Base-by-base conservation (phyloP, 495 filamentous ascomycete genomes). In the Jackrogersella minutella region DNA sequence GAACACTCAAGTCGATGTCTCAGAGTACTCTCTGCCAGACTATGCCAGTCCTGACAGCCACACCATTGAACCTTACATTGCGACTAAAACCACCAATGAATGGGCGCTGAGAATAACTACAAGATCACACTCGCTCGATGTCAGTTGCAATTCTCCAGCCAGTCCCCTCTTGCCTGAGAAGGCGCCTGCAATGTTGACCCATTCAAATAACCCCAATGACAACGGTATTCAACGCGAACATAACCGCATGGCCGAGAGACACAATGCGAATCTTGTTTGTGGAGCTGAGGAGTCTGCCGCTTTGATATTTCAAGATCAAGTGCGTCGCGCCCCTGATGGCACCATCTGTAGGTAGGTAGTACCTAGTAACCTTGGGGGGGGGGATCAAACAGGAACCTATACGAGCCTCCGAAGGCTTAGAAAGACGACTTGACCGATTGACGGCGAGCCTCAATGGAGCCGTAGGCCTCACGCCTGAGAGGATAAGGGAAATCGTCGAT, bases 391-490 rank as follows among this genome's bases (percentile, higher is more conserved):
- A n/a, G 24, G 44, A 33, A 31, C 13, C 5, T 6, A 30, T 21
- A 36, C 16, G 44, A 11, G 16, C n/a, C 0, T 5, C 36, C 11
- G 36, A 37, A 53, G 33, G 21, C 16, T 21, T n/a, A 17, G 13
- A 34, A 34, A 43, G 31, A 2, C 43, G 43, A n/a, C 31, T 59
- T 8, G 24, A 5, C 19, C 43, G 10, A n/a, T 8, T 49, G n/a
- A 30, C 56, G 30, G 43, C 43, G 7, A 50, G 30, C 13, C 33
- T 59, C 5, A 33, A 59, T n/a, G 36, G 57, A 11, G 24, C 34
- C 11, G 33, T 39, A 8, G 17, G 31, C 19, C 31, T 53, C 21
- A 53, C 50, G 2, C 50, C 31, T 5, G 11, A 53, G 44, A 49
- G 17, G 44, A 49, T 49, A 30, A 49, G 31, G 5, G 44, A 49